Evolutionary conservation across 116 monocot species (phyloP).

Genomic region (Dioscorea cayenensis): DNA sequence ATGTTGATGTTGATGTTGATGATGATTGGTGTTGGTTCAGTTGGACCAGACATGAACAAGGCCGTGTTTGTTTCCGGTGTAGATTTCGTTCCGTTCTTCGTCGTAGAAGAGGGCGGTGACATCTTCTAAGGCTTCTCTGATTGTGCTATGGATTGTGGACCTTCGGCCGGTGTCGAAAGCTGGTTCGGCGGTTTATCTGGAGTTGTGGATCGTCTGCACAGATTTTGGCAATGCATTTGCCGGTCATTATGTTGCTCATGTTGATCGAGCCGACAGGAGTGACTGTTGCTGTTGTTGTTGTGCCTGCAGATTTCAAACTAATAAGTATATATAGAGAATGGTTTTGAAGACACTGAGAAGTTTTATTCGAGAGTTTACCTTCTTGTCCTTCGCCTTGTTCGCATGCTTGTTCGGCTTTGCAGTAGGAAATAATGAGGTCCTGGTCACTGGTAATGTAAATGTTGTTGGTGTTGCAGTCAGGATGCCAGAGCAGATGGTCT

Average conservation of each 20-base stretch:
- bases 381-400: conserved; percentile 41
- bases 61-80: conserved; percentile 68
- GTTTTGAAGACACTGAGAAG: background rate
- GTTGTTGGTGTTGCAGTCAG: conserved; percentile 70
- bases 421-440: conserved; percentile 78
- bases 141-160: conserved; percentile 32
- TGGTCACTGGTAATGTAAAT: conserved; percentile 83
- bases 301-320: too few species aligned
- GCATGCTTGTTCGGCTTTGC: conserved; percentile 55
- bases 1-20: too few species aligned
- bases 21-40: conserved; percentile 10
- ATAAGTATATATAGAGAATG: background rate
- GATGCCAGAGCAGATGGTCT: conserved; percentile 74
- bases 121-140: conserved; percentile 48
- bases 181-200: conserved; percentile 34
- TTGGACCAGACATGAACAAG: conserved; percentile 74
- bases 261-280: conserved; percentile 42
- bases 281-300: conserved; percentile 8
- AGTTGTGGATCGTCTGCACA: conserved; percentile 36
- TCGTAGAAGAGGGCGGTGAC: conserved; percentile 73
- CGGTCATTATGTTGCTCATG: conserved; percentile 53
- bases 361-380: background rate
- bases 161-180: conserved; percentile 8
- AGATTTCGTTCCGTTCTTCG: conserved; percentile 71
- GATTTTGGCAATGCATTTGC: conserved; percentile 57